phyloP scores from a whole-genome alignment of 2,329 filamentous ascomycete species.

The Myriosclerotinia scirpicola region DNA sequence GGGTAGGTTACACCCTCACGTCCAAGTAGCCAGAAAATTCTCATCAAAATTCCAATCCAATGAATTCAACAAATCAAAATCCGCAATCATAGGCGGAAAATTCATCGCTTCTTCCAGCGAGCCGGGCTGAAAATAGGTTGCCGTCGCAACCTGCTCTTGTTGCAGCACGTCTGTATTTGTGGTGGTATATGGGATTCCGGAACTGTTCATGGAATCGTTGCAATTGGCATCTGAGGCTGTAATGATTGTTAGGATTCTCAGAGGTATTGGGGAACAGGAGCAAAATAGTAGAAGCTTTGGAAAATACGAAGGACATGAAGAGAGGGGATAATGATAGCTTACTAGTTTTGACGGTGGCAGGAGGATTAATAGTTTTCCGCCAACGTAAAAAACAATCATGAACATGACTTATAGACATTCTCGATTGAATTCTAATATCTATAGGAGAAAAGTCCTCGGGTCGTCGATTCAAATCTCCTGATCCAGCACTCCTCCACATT shows the following conservation, averaged over 20 bases:
- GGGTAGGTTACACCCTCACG: not conserved
- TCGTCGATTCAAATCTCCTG: slow-evolving; percentile 23
- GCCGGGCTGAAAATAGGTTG: slow-evolving; percentile 16
- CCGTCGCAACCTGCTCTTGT: slow-evolving; percentile 12
- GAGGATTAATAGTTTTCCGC: slow-evolving; percentile 46
- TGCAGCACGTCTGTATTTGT: slow-evolving; percentile 1
- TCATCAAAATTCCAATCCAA: slow-evolving; percentile 31
- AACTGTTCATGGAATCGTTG: not conserved
- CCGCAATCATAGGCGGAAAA: slow-evolving; percentile 22
- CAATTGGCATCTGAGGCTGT: not conserved
- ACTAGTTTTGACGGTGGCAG: slow-evolving; percentile 4
- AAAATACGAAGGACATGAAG: not conserved
- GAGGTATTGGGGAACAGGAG: no score
- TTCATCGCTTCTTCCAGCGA: slow-evolving; percentile 18
- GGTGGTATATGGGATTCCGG: not conserved
- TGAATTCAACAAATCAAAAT: slow-evolving; percentile 29
- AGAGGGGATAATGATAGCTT: not conserved
- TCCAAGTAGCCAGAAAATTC: slow-evolving; percentile 14
- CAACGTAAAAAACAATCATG: slow-evolving; percentile 69
- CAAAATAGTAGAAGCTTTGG: not conserved
- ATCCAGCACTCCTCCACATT: slow-evolving; percentile 50
- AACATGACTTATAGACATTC: slow-evolving; percentile 67
- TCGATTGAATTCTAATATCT: slow-evolving; percentile 63
- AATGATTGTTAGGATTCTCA: no score
- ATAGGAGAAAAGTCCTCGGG: slow-evolving; percentile 44